phyloP scores from a whole-genome alignment of 768 basidiomycete genomes.

The Boletus sp. region DNA sequence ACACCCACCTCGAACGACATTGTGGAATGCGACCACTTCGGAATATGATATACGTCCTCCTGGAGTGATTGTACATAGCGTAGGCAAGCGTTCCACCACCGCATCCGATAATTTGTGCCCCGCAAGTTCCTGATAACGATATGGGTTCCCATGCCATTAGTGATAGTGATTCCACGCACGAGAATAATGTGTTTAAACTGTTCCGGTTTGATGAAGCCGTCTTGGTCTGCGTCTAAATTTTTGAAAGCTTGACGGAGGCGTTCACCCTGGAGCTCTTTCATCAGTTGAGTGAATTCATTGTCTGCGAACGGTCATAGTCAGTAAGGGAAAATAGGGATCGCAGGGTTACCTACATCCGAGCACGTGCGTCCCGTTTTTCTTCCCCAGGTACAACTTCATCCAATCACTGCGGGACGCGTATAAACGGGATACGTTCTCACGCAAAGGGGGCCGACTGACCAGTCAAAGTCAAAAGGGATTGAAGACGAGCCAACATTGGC shows the following conservation, averaged over 20 bases:
- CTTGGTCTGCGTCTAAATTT: conserved; percentile 82
- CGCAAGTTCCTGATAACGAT: conserved; percentile 71
- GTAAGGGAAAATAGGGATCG: neutral
- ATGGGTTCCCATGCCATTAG: neutral
- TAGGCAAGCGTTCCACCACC: conserved; percentile 89
- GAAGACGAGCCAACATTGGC: conserved; percentile 73
- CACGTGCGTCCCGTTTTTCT: conserved; percentile 86
- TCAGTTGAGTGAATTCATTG: conserved; percentile 96
- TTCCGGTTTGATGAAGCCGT: conserved; percentile 91
- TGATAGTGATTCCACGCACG: conserved; percentile 43
- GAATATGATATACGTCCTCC: conserved; percentile 93
- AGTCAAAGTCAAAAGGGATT: conserved; percentile 94
- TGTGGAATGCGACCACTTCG: conserved; percentile 95
- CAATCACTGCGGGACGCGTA: conserved; percentile 61
- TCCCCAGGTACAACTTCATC: conserved; percentile 94
- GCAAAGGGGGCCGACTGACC: conserved; percentile 41
- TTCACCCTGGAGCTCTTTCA: conserved; percentile 99
- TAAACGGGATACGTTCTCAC: conserved; percentile 1
- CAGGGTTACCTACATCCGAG: conserved; percentile 69
- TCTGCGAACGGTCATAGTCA: conserved; percentile 42
- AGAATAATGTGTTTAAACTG: conserved; percentile 95
- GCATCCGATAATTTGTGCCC: conserved; percentile 96
- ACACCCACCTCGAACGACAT: conserved; percentile 79
- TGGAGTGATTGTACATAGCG: conserved; percentile 83
- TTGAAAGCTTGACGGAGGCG: conserved; percentile 95